Evolutionary conservation across 768 basidiomycete species (phyloP).

Genomic region (Pleurotus citrinopileatus): DNA sequence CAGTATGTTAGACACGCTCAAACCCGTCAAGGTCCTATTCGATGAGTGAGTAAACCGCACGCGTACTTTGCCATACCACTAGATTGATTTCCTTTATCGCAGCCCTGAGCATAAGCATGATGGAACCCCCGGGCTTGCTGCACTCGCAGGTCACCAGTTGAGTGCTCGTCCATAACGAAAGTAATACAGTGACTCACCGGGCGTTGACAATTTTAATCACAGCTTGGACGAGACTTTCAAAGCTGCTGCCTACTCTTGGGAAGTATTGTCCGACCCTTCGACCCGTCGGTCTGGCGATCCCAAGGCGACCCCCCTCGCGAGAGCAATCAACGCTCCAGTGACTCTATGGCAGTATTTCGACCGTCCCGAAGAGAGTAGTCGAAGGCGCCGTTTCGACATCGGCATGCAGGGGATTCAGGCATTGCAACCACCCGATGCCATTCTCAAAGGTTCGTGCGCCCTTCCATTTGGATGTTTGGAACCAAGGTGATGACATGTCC

Average conservation of each 20-base stretch:
- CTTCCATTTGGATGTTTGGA: background rate
- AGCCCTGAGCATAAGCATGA: conserved; percentile 18
- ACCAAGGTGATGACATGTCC: background rate
- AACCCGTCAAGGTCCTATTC: conserved; percentile 23
- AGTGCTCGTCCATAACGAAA: conserved; percentile 1
- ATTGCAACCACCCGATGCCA: conserved; percentile 16
- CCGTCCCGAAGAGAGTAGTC: conserved; percentile 13
- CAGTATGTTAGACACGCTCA: conserved; percentile 30
- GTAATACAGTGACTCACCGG: background rate
- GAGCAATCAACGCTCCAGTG: conserved; percentile 17
- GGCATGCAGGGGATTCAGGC: conserved; percentile 19
- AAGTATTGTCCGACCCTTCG: conserved; percentile 25
- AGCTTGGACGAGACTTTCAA: conserved; percentile 31
- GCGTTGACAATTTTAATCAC: background rate
- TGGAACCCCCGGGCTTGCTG: conserved; percentile 22
- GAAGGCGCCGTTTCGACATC: conserved; percentile 19
- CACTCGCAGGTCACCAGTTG: conserved; percentile 23
- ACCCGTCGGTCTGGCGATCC: conserved; percentile 23
- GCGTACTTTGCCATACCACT: background rate
- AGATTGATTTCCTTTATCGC: background rate
- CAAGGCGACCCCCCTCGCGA: conserved; percentile 18
- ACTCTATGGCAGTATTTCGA: conserved; percentile 19
- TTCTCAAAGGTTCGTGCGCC: conserved; percentile 13
- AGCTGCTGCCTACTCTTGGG: conserved; percentile 26
- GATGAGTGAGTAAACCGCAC: conserved; percentile 18